Evolutionary conservation across 177 flowering plant genomes (phyloP), one percentile per base, ranked within the genome.

Genomic region (Vitis hybrid): DNA sequence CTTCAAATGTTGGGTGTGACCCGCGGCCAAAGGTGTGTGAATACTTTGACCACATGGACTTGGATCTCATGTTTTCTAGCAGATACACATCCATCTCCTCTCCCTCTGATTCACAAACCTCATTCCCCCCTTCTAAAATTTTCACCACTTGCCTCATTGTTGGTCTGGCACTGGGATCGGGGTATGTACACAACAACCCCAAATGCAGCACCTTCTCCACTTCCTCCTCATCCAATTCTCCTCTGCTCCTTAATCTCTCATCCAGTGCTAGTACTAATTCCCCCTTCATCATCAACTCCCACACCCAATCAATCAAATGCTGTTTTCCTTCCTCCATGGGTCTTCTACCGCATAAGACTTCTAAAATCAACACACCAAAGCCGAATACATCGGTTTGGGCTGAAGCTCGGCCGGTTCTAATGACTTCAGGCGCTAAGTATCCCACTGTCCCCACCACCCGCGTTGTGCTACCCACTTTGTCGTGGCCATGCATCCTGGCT

Each of bases 401-500:
- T 9, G 95, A 86, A 4, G 90, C 91, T 55, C 91, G 84, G 9
- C 95, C 95, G 12, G 27, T 82, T 30, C 75, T 76, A 3, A 92
- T 66, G 59, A 90, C 76, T 78, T 91, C 94, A 1, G 97, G 96
- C 0, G 91, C 95, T 77, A 92, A 69, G 77, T 90, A 92, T 27
- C 97, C 97, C 0, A 85, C 82, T 0, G 96, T 92, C 5, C 97
- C 97, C 9, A 90, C 88, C 41, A 92, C 90, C 9, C 84, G 83
- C 0, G 97, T 87, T 0, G 91, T 90, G 76, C 75, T 77, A 12
- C 86, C 75, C 14, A 74, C 78, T 59, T 78, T 77, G 0, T 78
- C 89, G 32, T 85, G 92, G 11, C 75, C 75, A 54, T 90, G 87
- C 78, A 89, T 78, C 55, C 97, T 68, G 21, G 95, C 95, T 17